Evolutionary conservation across 371 early-diverging fungal genomes (phyloP).

Genomic region (Mucor indicus): DNA sequence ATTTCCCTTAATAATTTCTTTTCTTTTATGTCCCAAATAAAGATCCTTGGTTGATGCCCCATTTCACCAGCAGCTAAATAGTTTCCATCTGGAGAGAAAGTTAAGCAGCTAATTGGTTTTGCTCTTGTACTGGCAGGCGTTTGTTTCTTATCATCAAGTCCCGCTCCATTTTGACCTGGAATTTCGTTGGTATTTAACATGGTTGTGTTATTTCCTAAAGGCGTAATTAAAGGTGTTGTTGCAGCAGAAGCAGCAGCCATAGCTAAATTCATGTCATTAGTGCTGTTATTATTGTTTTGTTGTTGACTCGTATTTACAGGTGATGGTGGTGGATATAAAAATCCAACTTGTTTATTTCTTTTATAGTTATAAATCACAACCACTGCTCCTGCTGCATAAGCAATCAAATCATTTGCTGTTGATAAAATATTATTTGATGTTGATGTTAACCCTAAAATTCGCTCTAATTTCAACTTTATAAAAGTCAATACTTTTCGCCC

Average conservation of each 20-base stretch:
- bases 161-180: constrained; percentile 7
- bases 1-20: constrained; percentile 59
- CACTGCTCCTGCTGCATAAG: constrained; percentile 75
- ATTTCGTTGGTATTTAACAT: constrained; percentile 8
- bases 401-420: constrained; percentile 61
- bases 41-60: constrained; percentile 80
- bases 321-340: constrained; percentile 48
- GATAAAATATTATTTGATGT: constrained; percentile 57
- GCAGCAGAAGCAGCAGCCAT: background rate
- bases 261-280: background rate
- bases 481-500: too few relatives aligned
- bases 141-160: constrained; percentile 15
- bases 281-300: constrained; percentile 5
- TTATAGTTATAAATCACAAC: constrained; percentile 73
- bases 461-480: constrained; percentile 60
- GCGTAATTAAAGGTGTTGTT: constrained; percentile 9
- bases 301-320: constrained; percentile 1
- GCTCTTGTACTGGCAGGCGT: constrained; percentile 47
- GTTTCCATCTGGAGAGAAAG: constrained; percentile 76
- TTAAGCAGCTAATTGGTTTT: constrained; percentile 73
- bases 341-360: constrained; percentile 65
- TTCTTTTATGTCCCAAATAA: constrained; percentile 70
- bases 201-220: constrained; percentile 1
- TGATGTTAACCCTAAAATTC: constrained; percentile 63
- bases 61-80: constrained; percentile 81